These are phyloP conservation scores for Alternaria brassicae DNA, from an alignment of 2,329 filamentous ascomycete species.

Conservation along the genomic window DNA sequence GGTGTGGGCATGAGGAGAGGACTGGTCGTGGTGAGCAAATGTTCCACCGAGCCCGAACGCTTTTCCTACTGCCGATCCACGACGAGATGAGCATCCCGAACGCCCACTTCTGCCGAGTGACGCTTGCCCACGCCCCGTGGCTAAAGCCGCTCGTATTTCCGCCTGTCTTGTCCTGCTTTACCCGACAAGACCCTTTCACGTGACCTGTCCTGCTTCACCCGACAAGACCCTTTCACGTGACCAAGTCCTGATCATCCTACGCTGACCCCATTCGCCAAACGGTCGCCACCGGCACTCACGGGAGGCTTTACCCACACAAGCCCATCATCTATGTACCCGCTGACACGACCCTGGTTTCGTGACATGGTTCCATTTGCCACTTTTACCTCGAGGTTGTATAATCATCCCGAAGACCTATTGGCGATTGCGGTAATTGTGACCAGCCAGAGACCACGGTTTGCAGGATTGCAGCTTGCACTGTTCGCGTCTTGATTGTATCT, in stretches of 20 bases:
- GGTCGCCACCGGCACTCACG: constrained; percentile 2
- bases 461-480: not conserved
- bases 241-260: too few species aligned
- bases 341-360: constrained; percentile 3
- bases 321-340: not conserved
- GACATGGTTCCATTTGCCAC: constrained; percentile 12
- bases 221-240: too few species aligned
- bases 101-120: constrained; percentile 15
- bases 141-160: constrained; percentile 9
- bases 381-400: not conserved
- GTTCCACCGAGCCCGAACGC: constrained; percentile 7
- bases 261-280: not conserved
- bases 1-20: constrained; percentile 15
- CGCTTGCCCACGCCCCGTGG: constrained; percentile 8
- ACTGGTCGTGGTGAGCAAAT: constrained; percentile 22
- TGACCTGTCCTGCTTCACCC: too few species aligned
- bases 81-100: constrained; percentile 16
- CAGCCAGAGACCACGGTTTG: not conserved
- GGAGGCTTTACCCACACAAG: not conserved
- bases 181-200: constrained; percentile 2
- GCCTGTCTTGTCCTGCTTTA: constrained; percentile 12
- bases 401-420: not conserved
- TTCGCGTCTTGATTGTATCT: not conserved
- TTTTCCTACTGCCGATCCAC: constrained; percentile 16
- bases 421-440: not conserved